Evolutionary conservation across 805 yeast genomes (phyloP), one percentile per base, ranked within the genome.

Genomic region (Candida manassasensis): DNA sequence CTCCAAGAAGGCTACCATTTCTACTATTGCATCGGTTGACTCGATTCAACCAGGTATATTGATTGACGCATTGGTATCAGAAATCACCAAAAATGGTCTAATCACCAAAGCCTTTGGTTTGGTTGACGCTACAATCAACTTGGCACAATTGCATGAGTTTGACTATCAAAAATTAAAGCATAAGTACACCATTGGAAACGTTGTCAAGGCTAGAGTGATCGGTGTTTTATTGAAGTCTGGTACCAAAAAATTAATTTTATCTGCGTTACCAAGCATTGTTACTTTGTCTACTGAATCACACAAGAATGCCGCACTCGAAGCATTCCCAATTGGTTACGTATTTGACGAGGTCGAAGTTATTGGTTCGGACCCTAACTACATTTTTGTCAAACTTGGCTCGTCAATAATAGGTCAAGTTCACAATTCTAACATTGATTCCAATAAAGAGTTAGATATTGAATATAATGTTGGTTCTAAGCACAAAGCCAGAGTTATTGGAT

Each of bases 1-100:
- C 36, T 71, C 75, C 38, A 77, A 73, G 40, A 69, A 70, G 41
- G 48, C 65, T 15, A 59, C 76, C 4, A 52, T 75, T 6, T 52
- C 75, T 3, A 63, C 82, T 4, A 79, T 83, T 28, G 70, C 87
- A 1, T 77, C 94, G 2, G 64, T 86, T 14, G 94, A 88, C 49
- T 77, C 95, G 3, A 72, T 89, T 18, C 72, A 84, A 25, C 95
- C 99, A 3, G 99, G 98, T 49, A 75, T 80, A 44, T 51, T 80
- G 8, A 86, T 89, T 7, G 87, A 84, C 39, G 84, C 88, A 5
- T 60, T 81, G 19, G 73, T 88, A 14, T 71, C 81, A 14, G 79
- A 77, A 6, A 71, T 78, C 14, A 57, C 71, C 18, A 53, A 63
- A 6, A 59, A 73, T 24, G 98, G 98, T 42, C 58, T 86, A 12